Base-by-base conservation (phyloP, 441 rosid genomes). In the Aleurites moluccanus region DNA sequence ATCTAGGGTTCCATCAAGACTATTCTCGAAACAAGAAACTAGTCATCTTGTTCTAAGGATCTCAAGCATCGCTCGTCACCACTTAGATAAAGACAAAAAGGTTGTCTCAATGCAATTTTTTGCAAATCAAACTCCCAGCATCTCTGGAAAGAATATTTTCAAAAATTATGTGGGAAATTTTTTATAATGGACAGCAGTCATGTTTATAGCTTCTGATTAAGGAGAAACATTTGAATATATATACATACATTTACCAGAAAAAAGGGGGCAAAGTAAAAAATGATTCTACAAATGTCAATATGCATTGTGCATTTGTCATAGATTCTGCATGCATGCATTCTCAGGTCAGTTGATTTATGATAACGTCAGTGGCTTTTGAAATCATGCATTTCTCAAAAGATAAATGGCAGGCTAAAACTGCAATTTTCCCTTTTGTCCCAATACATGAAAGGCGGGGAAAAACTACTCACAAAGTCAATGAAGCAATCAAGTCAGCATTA, bases 381-480 rank as follows among this genome's bases (percentile, higher is more conserved):
- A 1, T 16, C 50, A 45, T 10, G 15, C 50, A 45, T 14, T 10
- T 10, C 50, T 45, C 15, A 0, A 10, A 50, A 50, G 18, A 50
- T 50, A 4, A 50, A 38, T 6, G 55, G 20, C 18, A 10, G 30
- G n/a, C 1, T 16, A 35, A 33, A 6, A 59, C 33, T 1, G 55
- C 10, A 33, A 13, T 10, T 35, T 25, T 56, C 3, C 35, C 25
- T 16, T 18, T 18, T 27, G 1, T 9, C 30, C 16, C 20, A 25
- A 23, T 10, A n/a, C 33, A 55, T 10, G 10, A n/a, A 38, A 45
- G 14, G 66, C 25, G 59, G 9, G n/a, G 65, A 42, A 75, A 60
- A 42, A 59, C 20, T 49, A 82, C 98, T 85, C 86, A 95, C 98
- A 95, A 61, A 64, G 91, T 80, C 80, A 95, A 67, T 14, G 98